phyloP scores from a whole-genome alignment of 805 yeast genomes.

The Saccharomycopsis selenospora region DNA sequence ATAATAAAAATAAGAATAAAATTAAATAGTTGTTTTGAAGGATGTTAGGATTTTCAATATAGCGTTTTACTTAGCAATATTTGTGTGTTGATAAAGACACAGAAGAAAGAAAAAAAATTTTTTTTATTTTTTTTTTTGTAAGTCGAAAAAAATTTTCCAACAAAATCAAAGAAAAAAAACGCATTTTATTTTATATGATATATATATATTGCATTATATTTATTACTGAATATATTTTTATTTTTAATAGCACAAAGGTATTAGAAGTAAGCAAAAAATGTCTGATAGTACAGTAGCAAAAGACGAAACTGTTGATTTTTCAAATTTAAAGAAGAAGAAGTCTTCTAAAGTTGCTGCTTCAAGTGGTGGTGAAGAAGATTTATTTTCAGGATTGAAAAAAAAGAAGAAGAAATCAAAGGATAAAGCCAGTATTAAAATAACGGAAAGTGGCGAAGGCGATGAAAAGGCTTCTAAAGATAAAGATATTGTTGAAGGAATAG shows the following conservation, averaged over 20 bases:
- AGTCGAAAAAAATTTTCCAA: too few species aligned
- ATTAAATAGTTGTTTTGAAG: too few species aligned
- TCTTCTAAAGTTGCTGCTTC: slow-evolving; percentile 26
- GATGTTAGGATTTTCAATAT: too few species aligned
- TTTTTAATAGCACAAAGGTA: neutral
- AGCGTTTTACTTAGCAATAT: too few species aligned
- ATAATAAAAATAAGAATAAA: too few species aligned
- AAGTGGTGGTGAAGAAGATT: slow-evolving; percentile 49
- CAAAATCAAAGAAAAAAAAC: too few species aligned
- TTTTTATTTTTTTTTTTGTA: too few species aligned
- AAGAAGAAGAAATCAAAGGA: slow-evolving; percentile 68
- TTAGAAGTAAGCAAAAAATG: neutral
- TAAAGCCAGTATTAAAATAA: slow-evolving; percentile 24
- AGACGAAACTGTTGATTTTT: slow-evolving; percentile 6
- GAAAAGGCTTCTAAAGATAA: slow-evolving; percentile 25
- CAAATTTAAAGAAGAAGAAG: slow-evolving; percentile 11
- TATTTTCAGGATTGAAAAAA: slow-evolving; percentile 76
- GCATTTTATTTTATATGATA: too few species aligned
- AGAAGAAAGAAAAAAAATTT: too few species aligned
- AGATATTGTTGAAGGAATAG: slow-evolving; percentile 29
- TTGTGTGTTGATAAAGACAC: too few species aligned
- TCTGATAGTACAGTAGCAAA: slow-evolving; percentile 4
- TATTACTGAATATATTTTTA: neutral
- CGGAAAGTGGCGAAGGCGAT: slow-evolving; percentile 14
- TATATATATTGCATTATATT: too few species aligned